Evolutionary conservation across 768 basidiomycete species (phyloP).

Genomic region (Hygrophorus russula): DNA sequence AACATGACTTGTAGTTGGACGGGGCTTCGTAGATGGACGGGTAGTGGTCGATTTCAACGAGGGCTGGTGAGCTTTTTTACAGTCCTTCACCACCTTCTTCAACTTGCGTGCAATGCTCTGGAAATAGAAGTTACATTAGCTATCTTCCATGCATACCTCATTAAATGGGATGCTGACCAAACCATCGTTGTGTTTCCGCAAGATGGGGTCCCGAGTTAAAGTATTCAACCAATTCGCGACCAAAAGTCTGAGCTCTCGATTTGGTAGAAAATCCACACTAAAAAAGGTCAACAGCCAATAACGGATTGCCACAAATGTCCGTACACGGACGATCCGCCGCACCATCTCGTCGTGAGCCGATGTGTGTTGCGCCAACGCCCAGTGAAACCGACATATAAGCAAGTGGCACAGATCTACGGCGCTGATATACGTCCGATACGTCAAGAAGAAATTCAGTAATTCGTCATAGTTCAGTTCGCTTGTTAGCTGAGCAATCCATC

Average conservation of each 20-base stretch:
- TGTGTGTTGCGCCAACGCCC: constrained; percentile 53
- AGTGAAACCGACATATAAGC: constrained; percentile 80
- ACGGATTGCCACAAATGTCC: constrained; percentile 83
- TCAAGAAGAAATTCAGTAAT: constrained; percentile 83
- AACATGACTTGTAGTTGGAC: constrained; percentile 26
- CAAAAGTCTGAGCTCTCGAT: constrained; percentile 61
- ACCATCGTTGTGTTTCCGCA: constrained; percentile 57
- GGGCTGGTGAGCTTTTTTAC: constrained; percentile 52
- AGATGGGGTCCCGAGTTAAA: constrained; percentile 58
- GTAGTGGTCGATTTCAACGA: constrained; percentile 23
- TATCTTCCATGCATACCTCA: background rate
- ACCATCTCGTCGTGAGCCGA: constrained; percentile 56
- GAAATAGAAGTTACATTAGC: background rate
- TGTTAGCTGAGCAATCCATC: constrained; percentile 88
- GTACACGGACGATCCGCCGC: constrained; percentile 68
- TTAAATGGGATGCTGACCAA: constrained; percentile 36
- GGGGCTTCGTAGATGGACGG: constrained; percentile 17
- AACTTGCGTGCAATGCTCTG: constrained; percentile 76
- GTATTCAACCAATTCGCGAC: constrained; percentile 76
- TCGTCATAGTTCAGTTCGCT: constrained; percentile 81
- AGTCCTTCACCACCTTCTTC: constrained; percentile 75
- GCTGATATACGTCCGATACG: constrained; percentile 77
- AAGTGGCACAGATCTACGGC: constrained; percentile 73
- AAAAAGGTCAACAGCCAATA: constrained; percentile 92
- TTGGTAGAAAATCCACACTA: constrained; percentile 75